Evolutionary conservation across 106 monocot species (phyloP).

Genomic region (Allium fistulosum): DNA sequence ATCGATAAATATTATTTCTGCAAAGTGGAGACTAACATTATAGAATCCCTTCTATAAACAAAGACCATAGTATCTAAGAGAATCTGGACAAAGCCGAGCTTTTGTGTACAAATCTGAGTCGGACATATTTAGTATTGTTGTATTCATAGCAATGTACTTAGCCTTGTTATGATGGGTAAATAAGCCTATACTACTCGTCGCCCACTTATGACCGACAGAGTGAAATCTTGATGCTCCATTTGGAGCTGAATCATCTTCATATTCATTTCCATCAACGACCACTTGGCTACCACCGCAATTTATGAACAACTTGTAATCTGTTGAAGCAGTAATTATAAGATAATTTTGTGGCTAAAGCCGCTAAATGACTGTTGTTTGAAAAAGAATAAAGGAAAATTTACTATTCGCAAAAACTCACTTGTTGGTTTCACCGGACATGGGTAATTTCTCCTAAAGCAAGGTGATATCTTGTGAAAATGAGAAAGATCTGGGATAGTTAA

Average conservation of each 20-base stretch:
- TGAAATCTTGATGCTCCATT: constrained; percentile 33
- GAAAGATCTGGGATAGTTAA: too few species aligned
- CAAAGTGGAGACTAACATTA: constrained; percentile 50
- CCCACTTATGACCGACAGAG: constrained; percentile 31
- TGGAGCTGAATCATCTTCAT: constrained; percentile 34
- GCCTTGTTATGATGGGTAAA: constrained; percentile 15
- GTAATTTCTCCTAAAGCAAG: constrained; percentile 12
- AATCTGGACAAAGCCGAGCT: constrained; percentile 48
- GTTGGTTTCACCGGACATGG: constrained; percentile 29
- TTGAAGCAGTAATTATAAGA: neutral
- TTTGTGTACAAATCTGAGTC: constrained; percentile 42
- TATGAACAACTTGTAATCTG: constrained; percentile 60
- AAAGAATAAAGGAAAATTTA: neutral
- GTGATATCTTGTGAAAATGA: constrained; percentile 16
- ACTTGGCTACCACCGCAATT: constrained; percentile 54
- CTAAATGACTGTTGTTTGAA: neutral
- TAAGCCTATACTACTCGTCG: constrained; percentile 54
- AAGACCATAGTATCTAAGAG: constrained; percentile 66
- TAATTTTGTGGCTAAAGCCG: neutral
- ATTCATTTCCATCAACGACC: constrained; percentile 22
- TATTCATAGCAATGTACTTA: constrained; percentile 31
- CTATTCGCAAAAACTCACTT: constrained; percentile 24
- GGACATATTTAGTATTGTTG: constrained; percentile 21
- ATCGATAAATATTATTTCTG: constrained; percentile 59
- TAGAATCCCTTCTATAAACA: constrained; percentile 64